phyloP scores from a whole-genome alignment of 352 stramenopile species.

The Phytophthora multivora region DNA sequence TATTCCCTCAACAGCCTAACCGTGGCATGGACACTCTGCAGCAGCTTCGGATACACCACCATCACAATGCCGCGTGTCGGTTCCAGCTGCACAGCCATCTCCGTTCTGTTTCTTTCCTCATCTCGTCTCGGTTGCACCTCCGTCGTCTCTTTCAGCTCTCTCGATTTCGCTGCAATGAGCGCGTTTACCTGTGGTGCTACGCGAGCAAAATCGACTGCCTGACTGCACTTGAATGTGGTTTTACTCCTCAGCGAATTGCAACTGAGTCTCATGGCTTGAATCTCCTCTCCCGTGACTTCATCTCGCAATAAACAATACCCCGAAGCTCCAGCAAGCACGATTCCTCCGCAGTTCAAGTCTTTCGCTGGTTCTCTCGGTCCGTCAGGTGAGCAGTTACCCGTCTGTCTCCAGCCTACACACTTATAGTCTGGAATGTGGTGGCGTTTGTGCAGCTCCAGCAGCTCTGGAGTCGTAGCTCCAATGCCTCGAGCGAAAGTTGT shows the following conservation, averaged over 20 bases:
- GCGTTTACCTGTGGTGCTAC: slow-evolving; percentile 31
- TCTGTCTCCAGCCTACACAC: slow-evolving; percentile 58
- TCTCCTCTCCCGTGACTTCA: slow-evolving; percentile 27
- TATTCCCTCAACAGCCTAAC: slow-evolving; percentile 38
- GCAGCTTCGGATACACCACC: slow-evolving; percentile 53
- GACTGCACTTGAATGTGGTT: slow-evolving; percentile 43
- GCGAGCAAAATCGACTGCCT: slow-evolving; percentile 37
- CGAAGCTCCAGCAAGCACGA: slow-evolving; percentile 33
- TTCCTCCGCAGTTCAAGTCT: slow-evolving; percentile 36
- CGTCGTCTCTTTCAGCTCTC: slow-evolving; percentile 8
- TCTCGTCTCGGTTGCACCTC: not conserved
- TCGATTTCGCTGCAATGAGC: slow-evolving; percentile 19
- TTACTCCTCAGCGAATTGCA: slow-evolving; percentile 40
- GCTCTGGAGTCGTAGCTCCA: slow-evolving; percentile 17
- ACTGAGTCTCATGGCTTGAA: slow-evolving; percentile 35
- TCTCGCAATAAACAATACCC: slow-evolving; percentile 54
- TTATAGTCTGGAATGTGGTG: slow-evolving; percentile 28
- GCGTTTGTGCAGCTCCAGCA: slow-evolving; percentile 22
- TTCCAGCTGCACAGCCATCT: not conserved
- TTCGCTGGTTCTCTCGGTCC: slow-evolving; percentile 35
- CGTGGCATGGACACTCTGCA: slow-evolving; percentile 43
- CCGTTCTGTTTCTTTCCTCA: slow-evolving; percentile 3
- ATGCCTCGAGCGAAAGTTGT: slow-evolving; percentile 27
- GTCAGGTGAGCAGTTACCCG: slow-evolving; percentile 39
- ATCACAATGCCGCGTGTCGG: slow-evolving; percentile 43